Percentiles rank a stretch among this genome's conserved stretches.
Evolutionary conservation across 768 basidiomycete genomes (phyloP).

Genomic region (Leccinellum luteum): DNA sequence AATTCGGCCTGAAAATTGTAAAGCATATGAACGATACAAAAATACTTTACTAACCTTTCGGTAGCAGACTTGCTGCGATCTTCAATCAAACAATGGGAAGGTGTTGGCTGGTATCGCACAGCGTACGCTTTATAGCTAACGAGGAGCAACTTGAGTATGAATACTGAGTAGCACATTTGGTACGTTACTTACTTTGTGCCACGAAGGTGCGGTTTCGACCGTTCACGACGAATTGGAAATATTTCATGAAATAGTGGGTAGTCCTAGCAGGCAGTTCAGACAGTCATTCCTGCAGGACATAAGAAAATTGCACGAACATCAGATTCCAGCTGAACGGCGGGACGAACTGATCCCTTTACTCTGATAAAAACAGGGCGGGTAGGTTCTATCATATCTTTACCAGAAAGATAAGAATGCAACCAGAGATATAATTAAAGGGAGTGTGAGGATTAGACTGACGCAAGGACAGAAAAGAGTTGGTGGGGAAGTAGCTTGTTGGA

Average conservation of each 20-base stretch:
- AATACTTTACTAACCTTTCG: too few relatives aligned
- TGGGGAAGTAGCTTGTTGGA: too few relatives aligned
- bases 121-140: too few relatives aligned
- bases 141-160: too few relatives aligned
- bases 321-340: neutral
- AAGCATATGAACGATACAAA: too few relatives aligned
- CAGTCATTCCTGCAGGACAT: neutral
- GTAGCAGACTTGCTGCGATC: too few relatives aligned
- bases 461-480: too few relatives aligned
- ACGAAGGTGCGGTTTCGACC: neutral
- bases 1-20: too few relatives aligned
- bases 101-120: too few relatives aligned
- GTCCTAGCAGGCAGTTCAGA: neutral
- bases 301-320: neutral
- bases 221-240: neutral
- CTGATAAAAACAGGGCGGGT: neutral
- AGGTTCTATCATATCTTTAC: neutral
- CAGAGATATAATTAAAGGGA: neutral
- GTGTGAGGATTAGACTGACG: neutral
- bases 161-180: too few relatives aligned
- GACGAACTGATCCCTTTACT: neutral
- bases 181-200: too few relatives aligned
- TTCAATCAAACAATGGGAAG: too few relatives aligned
- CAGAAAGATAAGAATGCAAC: neutral
- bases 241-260: neutral